phyloP scores from a whole-genome alignment of 139 green algal species.

The Volvox reticuliferus region DNA sequence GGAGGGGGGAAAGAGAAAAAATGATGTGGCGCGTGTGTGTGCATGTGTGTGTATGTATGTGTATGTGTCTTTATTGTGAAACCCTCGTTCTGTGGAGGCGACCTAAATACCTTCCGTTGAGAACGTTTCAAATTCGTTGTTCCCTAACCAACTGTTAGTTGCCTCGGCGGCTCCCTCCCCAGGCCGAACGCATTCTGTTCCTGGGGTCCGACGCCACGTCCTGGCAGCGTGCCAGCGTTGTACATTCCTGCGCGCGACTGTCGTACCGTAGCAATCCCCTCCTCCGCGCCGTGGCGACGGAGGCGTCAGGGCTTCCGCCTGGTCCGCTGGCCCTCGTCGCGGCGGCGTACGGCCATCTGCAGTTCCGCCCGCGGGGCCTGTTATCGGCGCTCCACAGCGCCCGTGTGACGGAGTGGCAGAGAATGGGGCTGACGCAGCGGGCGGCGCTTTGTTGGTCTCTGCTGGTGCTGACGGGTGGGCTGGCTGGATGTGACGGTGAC shows the following conservation, averaged over 20 bases:
- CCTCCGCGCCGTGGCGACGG: not conserved
- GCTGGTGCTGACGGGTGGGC: not conserved
- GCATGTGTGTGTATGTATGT: no score
- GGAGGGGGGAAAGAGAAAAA: no score
- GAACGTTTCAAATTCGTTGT: no score
- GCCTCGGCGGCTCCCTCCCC: not conserved
- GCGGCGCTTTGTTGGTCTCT: conserved; percentile 12
- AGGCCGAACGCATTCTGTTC: conserved; percentile 9
- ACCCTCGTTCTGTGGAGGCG: no score
- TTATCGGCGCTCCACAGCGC: not conserved
- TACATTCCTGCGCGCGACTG: not conserved
- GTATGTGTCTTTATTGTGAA: no score
- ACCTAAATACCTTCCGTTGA: no score
- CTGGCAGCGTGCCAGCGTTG: conserved; percentile 33
- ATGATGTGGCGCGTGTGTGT: not conserved
- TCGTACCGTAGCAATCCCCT: conserved; percentile 11
- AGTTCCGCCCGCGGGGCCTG: conserved; percentile 33
- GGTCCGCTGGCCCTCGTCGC: not conserved
- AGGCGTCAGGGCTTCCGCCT: not conserved
- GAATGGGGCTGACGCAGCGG: not conserved
- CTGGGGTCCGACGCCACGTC: not conserved
- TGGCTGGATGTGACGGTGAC: not conserved
- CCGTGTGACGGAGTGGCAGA: not conserved
- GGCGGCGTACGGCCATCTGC: conserved; percentile 19
- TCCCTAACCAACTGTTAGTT: not conserved